Base-by-base conservation (phyloP, 345 rosid species). In the Camelina sativa region DNA sequence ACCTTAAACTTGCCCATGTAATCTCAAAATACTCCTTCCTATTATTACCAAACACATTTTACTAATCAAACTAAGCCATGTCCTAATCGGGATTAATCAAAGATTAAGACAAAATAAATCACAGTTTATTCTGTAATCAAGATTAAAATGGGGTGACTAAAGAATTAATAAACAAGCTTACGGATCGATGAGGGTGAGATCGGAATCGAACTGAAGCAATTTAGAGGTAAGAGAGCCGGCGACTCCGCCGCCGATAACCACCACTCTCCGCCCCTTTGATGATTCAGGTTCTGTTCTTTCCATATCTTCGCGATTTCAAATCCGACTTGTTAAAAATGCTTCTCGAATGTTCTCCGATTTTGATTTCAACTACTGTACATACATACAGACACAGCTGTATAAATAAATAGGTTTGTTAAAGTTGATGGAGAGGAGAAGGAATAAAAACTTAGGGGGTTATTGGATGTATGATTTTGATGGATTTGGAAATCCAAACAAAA, bases 1-100 rank as follows among this genome's bases (percentile, higher is more conserved):
- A 74, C 82, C 96, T 91, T 80, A 94, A 71, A 38, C 53, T 76
- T 65, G 91, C 91, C 93, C 91, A 87, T 0, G 88, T 79, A 7
- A 89, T 85, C 83, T 89, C 91, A 68, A 84, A 85, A 19, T 87
- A 89, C 82, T 89, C 91, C 80, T 89, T 89, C 85, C 93, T 88
- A 75, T 41, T 38, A 34, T 34, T 34, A 34, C 9, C 37, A 13
- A 43, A 43, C 15, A 11, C 62, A 54, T 46, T 4, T 19, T 38
- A 35, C 40, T 20, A 19, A 67, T 41, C 51, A 51, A 52, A 15
- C 38, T 50, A 48, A 32, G 57, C 0, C 22, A 66, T 35, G 40
- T 28, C 69, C n/a, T 46, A 30, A 23, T 6, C 5, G 23, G 23
- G 23, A 23, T 16, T 19, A 17, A 15, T 9, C 22, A 8, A 25